These are phyloP conservation scores for Didymosphaeria variabile DNA, from an alignment of 2,329 filamentous ascomycete species.

Conservation along the genomic window DNA sequence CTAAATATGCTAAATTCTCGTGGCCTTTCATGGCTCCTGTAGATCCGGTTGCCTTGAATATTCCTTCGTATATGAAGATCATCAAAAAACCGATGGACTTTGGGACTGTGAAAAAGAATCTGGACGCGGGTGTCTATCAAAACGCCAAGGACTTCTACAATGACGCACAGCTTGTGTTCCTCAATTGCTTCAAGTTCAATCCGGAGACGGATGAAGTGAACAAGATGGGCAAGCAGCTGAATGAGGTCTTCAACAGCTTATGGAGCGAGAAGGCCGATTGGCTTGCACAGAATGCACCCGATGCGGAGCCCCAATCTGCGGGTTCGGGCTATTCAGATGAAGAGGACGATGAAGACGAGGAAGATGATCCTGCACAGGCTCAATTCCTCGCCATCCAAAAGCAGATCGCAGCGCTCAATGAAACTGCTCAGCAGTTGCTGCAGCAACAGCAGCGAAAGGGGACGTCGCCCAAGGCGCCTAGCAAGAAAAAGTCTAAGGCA, in stretches of 20 bases:
- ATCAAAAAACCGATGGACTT: conserved; percentile 99
- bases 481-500: conserved; percentile 57
- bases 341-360: conserved; percentile 72
- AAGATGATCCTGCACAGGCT: conserved; percentile 57
- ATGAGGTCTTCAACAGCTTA: conserved; percentile 77
- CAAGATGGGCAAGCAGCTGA: conserved; percentile 73
- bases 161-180: conserved; percentile 83
- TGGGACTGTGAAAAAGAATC: conserved; percentile 78
- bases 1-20: conserved; percentile 73
- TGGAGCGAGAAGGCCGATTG: conserved; percentile 84
- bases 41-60: conserved; percentile 91
- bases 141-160: conserved; percentile 85
- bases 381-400: conserved; percentile 63
- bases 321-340: conserved; percentile 72
- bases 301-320: conserved; percentile 71
- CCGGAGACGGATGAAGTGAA: conserved; percentile 79
- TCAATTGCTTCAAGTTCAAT: conserved; percentile 94
- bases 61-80: conserved; percentile 89
- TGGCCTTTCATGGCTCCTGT: conserved; percentile 83
- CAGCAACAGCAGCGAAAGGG: conserved; percentile 60
- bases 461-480: conserved; percentile 58
- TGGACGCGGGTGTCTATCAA: conserved; percentile 80
- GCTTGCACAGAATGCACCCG: conserved; percentile 76
- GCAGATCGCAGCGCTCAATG: conserved; percentile 73
- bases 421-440: conserved; percentile 66